Evolutionary conservation across 169 alveolate species (phyloP), one percentile per base, ranked within the genome.

Genomic region (Babesia microti): DNA sequence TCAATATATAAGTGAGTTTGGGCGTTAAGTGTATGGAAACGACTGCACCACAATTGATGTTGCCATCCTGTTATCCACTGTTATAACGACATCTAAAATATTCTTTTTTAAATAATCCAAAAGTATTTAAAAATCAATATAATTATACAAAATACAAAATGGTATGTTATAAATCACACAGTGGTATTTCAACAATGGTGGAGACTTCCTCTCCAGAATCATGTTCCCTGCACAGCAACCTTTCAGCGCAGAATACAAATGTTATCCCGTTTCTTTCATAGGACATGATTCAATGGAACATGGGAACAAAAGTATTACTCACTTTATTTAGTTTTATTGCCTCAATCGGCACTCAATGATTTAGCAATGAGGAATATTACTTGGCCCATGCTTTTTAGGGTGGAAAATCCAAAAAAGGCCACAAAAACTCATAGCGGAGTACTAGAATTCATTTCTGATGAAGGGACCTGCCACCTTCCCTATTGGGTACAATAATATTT

Each of bases 391-490:
- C 36, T 82, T 51, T 82, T 82, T 54, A 83, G 79, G 52, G 66
- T 82, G 27, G 59, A 69, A 11, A 82, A 82, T 53, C 84, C 83
- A 18, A 24, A 18, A n/a, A 72, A 71, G 59, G 68, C 49, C 27
- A 70, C 59, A 26, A 23, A 63, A 17, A 85, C 96, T 1, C 92
- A 91, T 58, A 87, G 94, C 47, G 97, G 96, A 0, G 96, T 91
- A 0, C 69, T 87, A 9, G 97, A 91, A 45, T 89, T 91, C 54
- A 71, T 89, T 15, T 93, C 96, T 22, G 96, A 91, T 49, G 95
- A 89, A 53, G 97, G 96, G 3, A 79, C 83, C 19, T 87, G 95
- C 44, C 84, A 85, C 49, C 65, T 91, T 53, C 96, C 97, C 35
- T 86, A 79, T 50, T 89, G 96, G 95, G 87, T 80, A 45, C 32